Evolutionary conservation across 1,139 yeast species (phyloP).

Genomic region (Hyphopichia buzzinii): DNA sequence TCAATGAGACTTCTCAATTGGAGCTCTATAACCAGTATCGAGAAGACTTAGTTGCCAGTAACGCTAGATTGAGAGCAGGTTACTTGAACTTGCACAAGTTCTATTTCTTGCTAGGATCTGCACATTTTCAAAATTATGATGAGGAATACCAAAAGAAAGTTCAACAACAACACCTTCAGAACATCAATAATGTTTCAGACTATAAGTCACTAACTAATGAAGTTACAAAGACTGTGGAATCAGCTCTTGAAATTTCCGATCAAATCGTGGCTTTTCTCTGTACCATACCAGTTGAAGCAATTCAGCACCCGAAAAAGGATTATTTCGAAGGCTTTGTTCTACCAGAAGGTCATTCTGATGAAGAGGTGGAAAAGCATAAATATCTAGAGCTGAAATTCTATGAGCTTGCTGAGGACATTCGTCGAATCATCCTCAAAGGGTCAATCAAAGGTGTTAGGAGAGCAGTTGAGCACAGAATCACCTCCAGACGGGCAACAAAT

Average conservation of each 20-base stretch:
- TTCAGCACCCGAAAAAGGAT: slow-evolving; percentile 9
- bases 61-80: slow-evolving; percentile 45
- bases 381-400: slow-evolving; percentile 45
- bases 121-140: slow-evolving; percentile 64
- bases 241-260: slow-evolving; percentile 13
- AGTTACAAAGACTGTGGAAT: neutral
- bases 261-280: slow-evolving; percentile 25
- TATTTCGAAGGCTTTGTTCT: slow-evolving; percentile 8
- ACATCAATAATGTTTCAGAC: slow-evolving; percentile 1
- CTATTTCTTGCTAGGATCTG: slow-evolving; percentile 77
- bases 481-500: slow-evolving; percentile 20
- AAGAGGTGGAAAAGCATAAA: slow-evolving; percentile 9
- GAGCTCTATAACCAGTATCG: slow-evolving; percentile 12
- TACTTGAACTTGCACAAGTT: slow-evolving; percentile 68
- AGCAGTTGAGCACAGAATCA: slow-evolving; percentile 24
- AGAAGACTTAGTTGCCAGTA: slow-evolving; percentile 23
- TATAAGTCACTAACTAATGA: neutral
- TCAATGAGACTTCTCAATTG: slow-evolving; percentile 15
- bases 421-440: slow-evolving; percentile 51
- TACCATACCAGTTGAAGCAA: slow-evolving; percentile 15
- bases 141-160: slow-evolving; percentile 36
- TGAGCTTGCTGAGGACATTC: slow-evolving; percentile 58
- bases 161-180: slow-evolving; percentile 4
- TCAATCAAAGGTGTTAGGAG: slow-evolving; percentile 37
- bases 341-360: slow-evolving; percentile 6